Percentiles rank a stretch among this genome's conserved stretches.
phyloP scores from a whole-genome alignment of 78 protist genomes.

The Capsaspora owczarzaki region DNA sequence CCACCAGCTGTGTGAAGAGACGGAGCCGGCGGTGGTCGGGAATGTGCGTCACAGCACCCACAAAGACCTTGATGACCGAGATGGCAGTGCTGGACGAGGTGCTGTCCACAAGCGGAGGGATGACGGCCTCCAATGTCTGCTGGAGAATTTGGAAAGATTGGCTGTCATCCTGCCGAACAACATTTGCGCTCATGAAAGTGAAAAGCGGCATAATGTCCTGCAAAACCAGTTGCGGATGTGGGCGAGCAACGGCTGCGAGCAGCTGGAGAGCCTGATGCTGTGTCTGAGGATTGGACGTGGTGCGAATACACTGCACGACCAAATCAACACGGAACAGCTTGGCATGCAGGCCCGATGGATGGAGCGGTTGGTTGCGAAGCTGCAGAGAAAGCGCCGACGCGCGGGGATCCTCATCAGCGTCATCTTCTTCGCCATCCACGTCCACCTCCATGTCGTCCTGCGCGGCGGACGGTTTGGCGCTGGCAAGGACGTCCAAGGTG shows the following conservation, averaged over 20 bases:
- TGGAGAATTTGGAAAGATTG: slow-evolving; percentile 20
- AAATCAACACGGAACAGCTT: not conserved
- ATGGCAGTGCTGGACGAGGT: not conserved
- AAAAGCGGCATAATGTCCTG: slow-evolving; percentile 30
- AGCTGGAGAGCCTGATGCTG: slow-evolving; percentile 27
- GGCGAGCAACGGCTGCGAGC: slow-evolving; percentile 8
- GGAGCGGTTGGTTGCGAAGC: not conserved
- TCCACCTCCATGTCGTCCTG: too few species aligned
- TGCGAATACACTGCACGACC: slow-evolving; percentile 17
- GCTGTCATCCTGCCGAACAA: slow-evolving; percentile 36
- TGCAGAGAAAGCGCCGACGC: not conserved
- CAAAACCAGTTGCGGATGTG: slow-evolving; percentile 15
- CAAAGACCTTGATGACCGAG: slow-evolving; percentile 11
- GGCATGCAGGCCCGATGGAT: not conserved
- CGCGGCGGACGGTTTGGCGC: too few species aligned
- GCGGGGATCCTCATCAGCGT: not conserved
- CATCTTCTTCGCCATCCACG: too few species aligned
- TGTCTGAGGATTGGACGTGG: slow-evolving; percentile 14
- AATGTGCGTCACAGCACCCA: slow-evolving; percentile 15
- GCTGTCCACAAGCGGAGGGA: slow-evolving; percentile 6
- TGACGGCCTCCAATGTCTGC: slow-evolving; percentile 9
- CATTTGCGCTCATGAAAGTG: slow-evolving; percentile 32
- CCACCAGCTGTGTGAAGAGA: slow-evolving; percentile 18
- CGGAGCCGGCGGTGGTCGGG: slow-evolving; percentile 44
- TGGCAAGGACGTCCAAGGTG: too few species aligned